phyloP scores from a whole-genome alignment of 306 rosid genomes.

The Acacia crassicarpa region DNA sequence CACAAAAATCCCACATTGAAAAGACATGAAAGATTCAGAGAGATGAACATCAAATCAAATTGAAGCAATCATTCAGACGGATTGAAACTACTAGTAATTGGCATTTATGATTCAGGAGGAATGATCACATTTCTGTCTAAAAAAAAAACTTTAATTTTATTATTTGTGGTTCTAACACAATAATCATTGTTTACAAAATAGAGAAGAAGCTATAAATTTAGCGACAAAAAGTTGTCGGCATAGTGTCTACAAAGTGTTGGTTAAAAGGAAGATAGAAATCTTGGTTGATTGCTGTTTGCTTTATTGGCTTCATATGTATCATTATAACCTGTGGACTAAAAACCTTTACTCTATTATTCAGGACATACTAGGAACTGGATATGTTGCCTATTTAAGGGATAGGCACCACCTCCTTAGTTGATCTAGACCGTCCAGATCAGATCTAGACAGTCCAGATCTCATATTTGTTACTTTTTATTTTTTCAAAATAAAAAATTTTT shows the following conservation, averaged over 20 bases:
- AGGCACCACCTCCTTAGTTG: too few species aligned
- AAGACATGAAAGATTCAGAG: not conserved
- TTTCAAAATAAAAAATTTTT: too few species aligned
- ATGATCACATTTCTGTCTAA: not conserved
- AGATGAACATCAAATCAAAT: not conserved
- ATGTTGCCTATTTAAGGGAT: too few species aligned
- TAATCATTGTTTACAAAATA: not conserved
- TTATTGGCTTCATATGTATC: slow-evolving; percentile 36
- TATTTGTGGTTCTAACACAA: too few species aligned
- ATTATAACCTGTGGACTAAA: slow-evolving; percentile 20
- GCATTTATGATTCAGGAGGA: not conserved
- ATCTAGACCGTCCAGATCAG: too few species aligned
- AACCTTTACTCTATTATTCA: not conserved
- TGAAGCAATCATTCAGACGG: not conserved
- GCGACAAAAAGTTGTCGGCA: slow-evolving; percentile 41
- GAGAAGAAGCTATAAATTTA: slow-evolving; percentile 6
- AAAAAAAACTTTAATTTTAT: not conserved
- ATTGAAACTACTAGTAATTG: not conserved
- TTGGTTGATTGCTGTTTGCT: slow-evolving; percentile 32
- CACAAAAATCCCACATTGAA: not conserved
- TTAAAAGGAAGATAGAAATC: slow-evolving; percentile 25
- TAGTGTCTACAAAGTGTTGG: slow-evolving; percentile 36
- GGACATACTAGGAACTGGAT: slow-evolving; percentile 7
- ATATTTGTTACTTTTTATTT: too few species aligned
- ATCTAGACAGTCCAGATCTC: too few species aligned